These are phyloP conservation scores for Solanum pinnatisectum DNA, from an alignment of 257 asterid species.

Conservation along the genomic window DNA sequence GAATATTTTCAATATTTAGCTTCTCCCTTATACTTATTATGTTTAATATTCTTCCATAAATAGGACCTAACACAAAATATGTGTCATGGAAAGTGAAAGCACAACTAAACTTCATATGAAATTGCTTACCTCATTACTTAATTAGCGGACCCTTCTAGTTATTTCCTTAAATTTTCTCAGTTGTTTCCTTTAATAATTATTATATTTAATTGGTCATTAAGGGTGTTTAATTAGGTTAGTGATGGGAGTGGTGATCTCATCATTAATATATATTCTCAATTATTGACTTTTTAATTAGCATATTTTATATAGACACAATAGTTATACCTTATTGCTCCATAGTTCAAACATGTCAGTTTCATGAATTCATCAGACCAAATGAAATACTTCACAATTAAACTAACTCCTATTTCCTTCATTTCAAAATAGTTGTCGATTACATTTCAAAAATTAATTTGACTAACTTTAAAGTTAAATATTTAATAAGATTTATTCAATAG, in stretches of 20 bases:
- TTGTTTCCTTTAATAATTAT: not conserved
- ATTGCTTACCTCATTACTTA: not conserved
- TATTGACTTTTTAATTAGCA: not conserved
- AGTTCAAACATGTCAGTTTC: not conserved
- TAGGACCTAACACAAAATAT: not conserved
- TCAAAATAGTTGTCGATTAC: not conserved
- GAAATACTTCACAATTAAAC: not conserved
- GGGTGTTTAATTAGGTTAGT: not conserved
- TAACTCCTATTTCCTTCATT: not conserved
- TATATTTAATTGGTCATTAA: not conserved
- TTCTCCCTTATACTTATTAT: not conserved
- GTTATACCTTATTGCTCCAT: not conserved
- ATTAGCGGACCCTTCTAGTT: not conserved
- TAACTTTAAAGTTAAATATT: not conserved
- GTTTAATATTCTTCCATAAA: not conserved
- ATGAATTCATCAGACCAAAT: not conserved
- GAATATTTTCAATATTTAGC: not conserved
- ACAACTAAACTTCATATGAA: not conserved
- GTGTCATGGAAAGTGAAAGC: not conserved
- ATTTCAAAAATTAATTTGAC: not conserved
- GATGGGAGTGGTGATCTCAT: not conserved
- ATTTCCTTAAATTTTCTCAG: not conserved
- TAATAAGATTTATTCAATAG: not conserved
- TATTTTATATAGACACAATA: not conserved
- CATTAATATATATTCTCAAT: not conserved